phyloP scores from a whole-genome alignment of 208 protist genomes.

The Histomonas meleagridis region DNA sequence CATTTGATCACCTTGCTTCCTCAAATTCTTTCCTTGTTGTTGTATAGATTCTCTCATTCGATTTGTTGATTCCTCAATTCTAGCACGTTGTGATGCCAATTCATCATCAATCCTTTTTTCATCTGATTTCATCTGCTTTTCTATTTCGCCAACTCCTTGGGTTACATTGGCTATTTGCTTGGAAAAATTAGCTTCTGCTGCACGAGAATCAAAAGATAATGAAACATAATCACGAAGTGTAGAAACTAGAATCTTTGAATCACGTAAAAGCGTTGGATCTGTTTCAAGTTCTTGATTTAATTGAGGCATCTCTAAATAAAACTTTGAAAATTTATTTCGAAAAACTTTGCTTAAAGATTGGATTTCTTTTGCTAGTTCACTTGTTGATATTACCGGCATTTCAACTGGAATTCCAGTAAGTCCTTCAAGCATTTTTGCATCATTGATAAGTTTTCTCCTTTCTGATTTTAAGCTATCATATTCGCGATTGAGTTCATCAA shows the following conservation, averaged over 20 bases:
- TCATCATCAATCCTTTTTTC: neutral
- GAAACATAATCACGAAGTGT: neutral
- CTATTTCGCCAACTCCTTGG: neutral
- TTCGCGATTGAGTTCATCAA: neutral
- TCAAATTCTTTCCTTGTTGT: neutral
- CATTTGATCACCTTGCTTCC: neutral
- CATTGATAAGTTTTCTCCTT: neutral
- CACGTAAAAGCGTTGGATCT: neutral
- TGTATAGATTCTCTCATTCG: neutral
- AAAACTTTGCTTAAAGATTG: neutral
- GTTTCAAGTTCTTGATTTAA: neutral
- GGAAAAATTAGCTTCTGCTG: neutral
- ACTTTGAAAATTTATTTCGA: neutral
- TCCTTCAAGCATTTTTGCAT: neutral
- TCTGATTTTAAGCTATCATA: neutral
- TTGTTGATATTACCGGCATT: neutral
- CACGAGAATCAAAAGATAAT: neutral
- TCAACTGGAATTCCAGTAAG: neutral
- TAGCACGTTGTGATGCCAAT: neutral
- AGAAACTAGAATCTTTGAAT: neutral
- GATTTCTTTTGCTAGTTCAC: neutral
- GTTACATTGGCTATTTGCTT: neutral
- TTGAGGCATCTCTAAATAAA: neutral
- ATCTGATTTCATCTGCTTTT: neutral
- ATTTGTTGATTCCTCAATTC: neutral